Conservation (phyloP, 371 early-diverging fungal species). For the Mortierella sp. region DNA sequence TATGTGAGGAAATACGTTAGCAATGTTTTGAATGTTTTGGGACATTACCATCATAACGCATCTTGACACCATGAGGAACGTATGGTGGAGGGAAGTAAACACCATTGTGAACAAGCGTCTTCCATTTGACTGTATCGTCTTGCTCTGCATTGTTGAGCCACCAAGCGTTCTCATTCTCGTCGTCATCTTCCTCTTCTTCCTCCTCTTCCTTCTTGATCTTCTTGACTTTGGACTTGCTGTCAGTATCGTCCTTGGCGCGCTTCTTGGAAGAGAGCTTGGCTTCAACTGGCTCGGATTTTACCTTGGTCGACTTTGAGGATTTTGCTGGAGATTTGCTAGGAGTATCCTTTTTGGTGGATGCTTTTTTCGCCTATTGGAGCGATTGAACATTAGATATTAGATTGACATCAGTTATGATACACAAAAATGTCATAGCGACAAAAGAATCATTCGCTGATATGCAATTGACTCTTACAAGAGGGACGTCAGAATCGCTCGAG, state of each 20-base stretch:
- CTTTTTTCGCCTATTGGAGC: conserved; percentile 28
- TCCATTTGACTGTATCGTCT: conserved; percentile 84
- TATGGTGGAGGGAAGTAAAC: conserved; percentile 95
- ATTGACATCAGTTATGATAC: background rate
- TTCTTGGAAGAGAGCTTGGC: conserved; percentile 22
- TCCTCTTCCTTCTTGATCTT: conserved; percentile 58
- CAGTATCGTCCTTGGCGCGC: conserved; percentile 43
- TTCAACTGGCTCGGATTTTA: conserved; percentile 27
- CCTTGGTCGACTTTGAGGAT: conserved; percentile 20
- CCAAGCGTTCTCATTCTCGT: conserved; percentile 65
- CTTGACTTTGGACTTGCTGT: conserved; percentile 20
- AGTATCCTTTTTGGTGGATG: conserved; percentile 20
- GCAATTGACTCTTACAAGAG: conserved; percentile 19
- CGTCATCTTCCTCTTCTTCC: conserved; percentile 52
- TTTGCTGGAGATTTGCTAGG: conserved; percentile 24
- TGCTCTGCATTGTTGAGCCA: conserved; percentile 59
- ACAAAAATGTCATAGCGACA: background rate
- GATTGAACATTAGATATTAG: background rate
- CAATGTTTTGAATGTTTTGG: background rate
- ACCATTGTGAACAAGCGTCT: conserved; percentile 89
- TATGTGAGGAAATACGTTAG: background rate
- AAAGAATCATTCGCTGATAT: background rate
- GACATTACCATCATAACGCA: conserved; percentile 85
- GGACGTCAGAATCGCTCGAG: conserved; percentile 34
- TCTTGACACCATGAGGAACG: conserved; percentile 89